Percentiles rank a stretch among this genome's conserved stretches.
These are phyloP conservation scores for Phytopythium cucurbitacearum DNA, from an alignment of 352 stramenopile species.

Conservation along the genomic window DNA sequence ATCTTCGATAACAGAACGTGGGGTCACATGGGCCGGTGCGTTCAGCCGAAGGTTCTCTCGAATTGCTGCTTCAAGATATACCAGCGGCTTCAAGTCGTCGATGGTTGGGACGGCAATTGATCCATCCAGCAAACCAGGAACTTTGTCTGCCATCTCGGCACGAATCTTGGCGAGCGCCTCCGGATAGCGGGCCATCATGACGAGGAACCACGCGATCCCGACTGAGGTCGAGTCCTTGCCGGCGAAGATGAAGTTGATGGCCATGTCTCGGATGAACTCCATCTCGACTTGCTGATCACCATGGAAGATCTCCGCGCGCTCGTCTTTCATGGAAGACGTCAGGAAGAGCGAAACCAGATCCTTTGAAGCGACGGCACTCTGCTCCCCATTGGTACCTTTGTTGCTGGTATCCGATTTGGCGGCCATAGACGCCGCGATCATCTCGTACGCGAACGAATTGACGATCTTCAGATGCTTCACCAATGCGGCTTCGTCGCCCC, in stretches of 20 bases:
- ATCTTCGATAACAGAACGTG: too few relatives aligned
- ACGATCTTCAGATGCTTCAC: slow-evolving; percentile 18
- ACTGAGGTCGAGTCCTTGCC: slow-evolving; percentile 66
- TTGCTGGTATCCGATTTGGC: slow-evolving; percentile 1
- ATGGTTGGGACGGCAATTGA: slow-evolving; percentile 13
- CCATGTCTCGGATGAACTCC: slow-evolving; percentile 49
- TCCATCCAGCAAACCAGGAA: slow-evolving; percentile 15
- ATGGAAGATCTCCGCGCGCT: slow-evolving; percentile 16
- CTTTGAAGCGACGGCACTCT: slow-evolving; percentile 3
- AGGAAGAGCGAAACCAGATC: slow-evolving; percentile 44
- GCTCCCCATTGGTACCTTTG: background rate
- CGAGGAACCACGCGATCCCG: slow-evolving; percentile 59
- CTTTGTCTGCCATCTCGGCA: slow-evolving; percentile 25
- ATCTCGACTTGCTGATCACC: background rate
- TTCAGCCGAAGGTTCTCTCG: slow-evolving; percentile 40
- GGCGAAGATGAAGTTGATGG: slow-evolving; percentile 64
- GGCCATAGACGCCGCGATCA: slow-evolving; percentile 20
- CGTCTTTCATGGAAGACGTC: slow-evolving; percentile 6
- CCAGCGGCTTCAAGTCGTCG: slow-evolving; percentile 31
- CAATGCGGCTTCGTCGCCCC: slow-evolving; percentile 23
- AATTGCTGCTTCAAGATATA: slow-evolving; percentile 43
- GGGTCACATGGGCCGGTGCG: too few relatives aligned
- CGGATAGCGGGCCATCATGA: slow-evolving; percentile 53
- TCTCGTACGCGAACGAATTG: slow-evolving; percentile 20
- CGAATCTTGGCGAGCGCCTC: slow-evolving; percentile 32